These are phyloP conservation scores for Penicillium sp. DNA, from an alignment of 2,329 filamentous ascomycete species.

Conservation along the genomic window DNA sequence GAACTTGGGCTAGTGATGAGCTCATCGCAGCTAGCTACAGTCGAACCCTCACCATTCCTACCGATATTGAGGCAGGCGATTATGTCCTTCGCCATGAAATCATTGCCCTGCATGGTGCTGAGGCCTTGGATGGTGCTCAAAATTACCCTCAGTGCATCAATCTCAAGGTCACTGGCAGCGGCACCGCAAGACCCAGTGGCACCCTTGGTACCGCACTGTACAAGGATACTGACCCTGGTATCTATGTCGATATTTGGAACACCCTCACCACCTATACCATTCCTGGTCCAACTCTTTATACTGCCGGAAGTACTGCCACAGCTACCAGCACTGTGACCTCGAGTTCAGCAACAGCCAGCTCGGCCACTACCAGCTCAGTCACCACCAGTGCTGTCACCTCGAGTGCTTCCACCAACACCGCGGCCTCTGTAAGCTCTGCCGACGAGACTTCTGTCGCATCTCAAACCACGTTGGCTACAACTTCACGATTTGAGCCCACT, in stretches of 20 bases:
- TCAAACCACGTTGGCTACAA: neutral
- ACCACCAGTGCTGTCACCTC: constrained; percentile 11
- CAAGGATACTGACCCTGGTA: constrained; percentile 60
- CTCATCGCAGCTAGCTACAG: constrained; percentile 58
- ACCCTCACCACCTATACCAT: constrained; percentile 53
- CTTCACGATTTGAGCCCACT: neutral
- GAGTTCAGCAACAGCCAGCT: neutral
- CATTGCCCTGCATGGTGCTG: constrained; percentile 56
- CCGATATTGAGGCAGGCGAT: constrained; percentile 52
- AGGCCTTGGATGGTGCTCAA: constrained; percentile 41
- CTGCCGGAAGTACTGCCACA: constrained; percentile 17
- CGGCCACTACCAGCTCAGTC: constrained; percentile 23
- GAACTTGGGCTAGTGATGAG: constrained; percentile 60
- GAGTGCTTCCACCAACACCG: constrained; percentile 13
- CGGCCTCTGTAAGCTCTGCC: neutral
- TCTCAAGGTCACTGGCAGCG: constrained; percentile 61
- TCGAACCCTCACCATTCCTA: constrained; percentile 54
- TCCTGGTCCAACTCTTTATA: constrained; percentile 53
- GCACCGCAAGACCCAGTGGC: constrained; percentile 52
- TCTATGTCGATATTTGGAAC: constrained; percentile 63
- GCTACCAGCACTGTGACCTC: neutral
- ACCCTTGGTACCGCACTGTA: constrained; percentile 60
- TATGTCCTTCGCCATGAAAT: constrained; percentile 61
- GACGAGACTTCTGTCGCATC: neutral
- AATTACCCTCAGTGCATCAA: constrained; percentile 64